Base-by-base conservation (phyloP, 306 rosid species). In the Senna tora region DNA sequence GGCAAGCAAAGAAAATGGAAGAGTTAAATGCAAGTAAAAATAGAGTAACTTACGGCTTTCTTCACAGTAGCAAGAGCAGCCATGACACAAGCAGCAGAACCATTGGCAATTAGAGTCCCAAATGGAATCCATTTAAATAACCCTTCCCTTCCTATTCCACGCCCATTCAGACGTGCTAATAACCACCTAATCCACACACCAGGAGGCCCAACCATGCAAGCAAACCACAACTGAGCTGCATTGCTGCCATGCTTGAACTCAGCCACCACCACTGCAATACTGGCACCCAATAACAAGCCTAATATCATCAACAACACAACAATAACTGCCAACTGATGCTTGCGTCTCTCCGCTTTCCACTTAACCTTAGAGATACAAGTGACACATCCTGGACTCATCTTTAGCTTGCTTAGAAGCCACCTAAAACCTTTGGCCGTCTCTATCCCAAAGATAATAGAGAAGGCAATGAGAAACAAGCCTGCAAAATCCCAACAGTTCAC, bases 121-220 rank as follows among this genome's bases (percentile, higher is more conserved):
- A 88, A 83, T 10, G 89, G 96, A 78, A 89, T 25, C 98, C 96
- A 88, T 75, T 78, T 81, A 55, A 84, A 60, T 45, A 57, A 56
- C 38, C 84, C 83, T 2, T 47, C 28, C 55, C 17, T 77, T 71
- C 98, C 98, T 30, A 92, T 51, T 22, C 92, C 96, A 13, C 80
- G 87, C 0, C 92, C 94, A 55, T 89, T 92, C 6, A 89, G 74
- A 28, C 85, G 61, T 4, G 94, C 89, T 45, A 92, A 83, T 82
- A 86, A 74, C 96, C 98, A 92, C 77, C 89, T 78, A 66, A 79
- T 66, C 98, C 98, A 92, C 51, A 89, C 98, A 41, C 94, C 98
- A 8, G 73, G 12, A 11, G 98, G 96, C 28, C 96, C 98, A 80
- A 92, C 83, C 16, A 92, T 39, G 83, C 94, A 92, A 34, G 83